Base-by-base conservation (phyloP, 1,284 basidiomycete species). In the Hortiboletus rubellus region DNA sequence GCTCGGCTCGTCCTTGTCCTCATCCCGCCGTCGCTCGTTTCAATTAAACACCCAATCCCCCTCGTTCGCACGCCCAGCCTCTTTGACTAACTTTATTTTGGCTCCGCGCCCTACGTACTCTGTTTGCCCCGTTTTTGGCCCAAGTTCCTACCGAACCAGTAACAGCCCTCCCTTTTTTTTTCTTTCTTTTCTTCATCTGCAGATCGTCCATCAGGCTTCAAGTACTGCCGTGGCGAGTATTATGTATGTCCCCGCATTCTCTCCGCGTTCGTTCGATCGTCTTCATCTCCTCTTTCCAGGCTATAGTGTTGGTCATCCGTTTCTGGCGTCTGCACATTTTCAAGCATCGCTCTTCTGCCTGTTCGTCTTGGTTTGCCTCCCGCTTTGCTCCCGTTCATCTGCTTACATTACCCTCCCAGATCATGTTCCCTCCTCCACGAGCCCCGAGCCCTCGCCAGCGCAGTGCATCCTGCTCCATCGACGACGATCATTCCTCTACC, bases 41-140 rank as follows among this genome's bases (percentile, higher is more conserved):
- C 27, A 6, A 27, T 24, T 38, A 27, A n/a, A 12, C 38, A 8
- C 31, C 22, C 12, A 36, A 36, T 15, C 38, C 15, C 17, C 46
- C 18, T 56, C 61, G 58, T 60, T 61, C 57, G 66, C 55, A 41
- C 52, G 40, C 49, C 47, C 60, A 40, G 44, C 22, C 30, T 18
- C 27, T 9, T 22, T 48, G 31, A 27, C 37, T 5, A 66, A 63
- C 52, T 63, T 48, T 67, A 66, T 67, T 66, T 65, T 57, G 46
- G 42, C 50, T 49, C 34, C 46, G 38, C 45, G 3, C 18, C 22
- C 40, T 64, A 56, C 62, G 64, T 62, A 52, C 58, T 55, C 54
- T 66, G 47, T 62, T 60, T 60, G 43, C 55, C 36, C 53, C 43
- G 2, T 46, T 50, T 40, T 53, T 43, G 17, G 37, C 50, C n/a